Base-by-base conservation (phyloP, 768 basidiomycete species). In the Boletus speciosus region DNA sequence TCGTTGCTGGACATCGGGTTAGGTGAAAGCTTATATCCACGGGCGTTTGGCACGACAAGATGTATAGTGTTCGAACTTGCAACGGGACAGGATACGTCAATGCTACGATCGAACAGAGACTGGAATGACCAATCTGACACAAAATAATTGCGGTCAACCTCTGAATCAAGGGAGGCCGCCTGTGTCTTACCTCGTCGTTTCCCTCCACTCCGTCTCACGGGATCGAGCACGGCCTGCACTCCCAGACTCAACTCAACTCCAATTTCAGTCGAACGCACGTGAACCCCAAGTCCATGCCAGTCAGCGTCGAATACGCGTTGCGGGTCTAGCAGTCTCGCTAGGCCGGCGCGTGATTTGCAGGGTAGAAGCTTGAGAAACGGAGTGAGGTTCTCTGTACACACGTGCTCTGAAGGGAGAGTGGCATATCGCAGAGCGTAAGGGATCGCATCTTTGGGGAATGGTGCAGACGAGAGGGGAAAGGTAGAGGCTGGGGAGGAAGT, bases 301-400 rank as follows among this genome's bases (percentile, higher is more conserved):
- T 93, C 86, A 5, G 91, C 89, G 59, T 93, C 90, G 61, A 98
- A 94, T 4, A 96, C 71, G 4, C 78, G 79, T 61, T 96, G 91
- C 0, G 93, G 89, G 64, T 94, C 91, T 41, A 98, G 75, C 23
- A 98, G 77, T 15, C 72, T 76, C 0, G 93, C 90, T 21, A 98
- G 78, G 12, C 97, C 95, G 0, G 94, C 92, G 19, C 79, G 74
- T 6, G 90, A 84, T 65, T 97, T 92, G 76, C 96, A 98, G 0
- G 97, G 97, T 1, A 98, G 75, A 10, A 98, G 83, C 66, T 96
- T 93, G 54, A 98, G 78, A 73, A 98, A 97, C 0, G 97, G 96
- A 0, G 96, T 98, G 9, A 98, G 75, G 64, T 98, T 98, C 67
- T 98, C 97, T 5, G 96, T 98, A 66, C 96, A 99, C n/a, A 98